phyloP scores from a whole-genome alignment of 352 stramenopile genomes.

The Phytopythium ostracodes region DNA sequence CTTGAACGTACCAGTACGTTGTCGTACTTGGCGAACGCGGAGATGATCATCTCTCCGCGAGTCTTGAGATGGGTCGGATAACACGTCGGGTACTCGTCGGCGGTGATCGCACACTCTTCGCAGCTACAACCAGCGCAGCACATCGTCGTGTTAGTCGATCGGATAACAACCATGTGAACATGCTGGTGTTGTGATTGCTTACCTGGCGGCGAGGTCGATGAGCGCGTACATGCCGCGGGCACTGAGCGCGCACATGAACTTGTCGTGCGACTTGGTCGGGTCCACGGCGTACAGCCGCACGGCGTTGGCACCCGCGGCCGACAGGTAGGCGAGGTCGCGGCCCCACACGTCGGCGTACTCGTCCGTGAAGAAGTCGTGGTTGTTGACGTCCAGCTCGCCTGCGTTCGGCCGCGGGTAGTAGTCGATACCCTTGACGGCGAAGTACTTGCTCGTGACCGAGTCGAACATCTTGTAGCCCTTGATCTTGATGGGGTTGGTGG shows the following conservation, averaged over 20 bases:
- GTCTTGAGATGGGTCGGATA: constrained; percentile 58
- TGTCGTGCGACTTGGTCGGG: constrained; percentile 71
- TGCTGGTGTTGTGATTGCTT: too few relatives aligned
- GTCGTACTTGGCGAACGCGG: constrained; percentile 80
- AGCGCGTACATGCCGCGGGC: constrained; percentile 73
- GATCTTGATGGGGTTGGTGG: constrained; percentile 37
- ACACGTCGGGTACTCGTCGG: constrained; percentile 42
- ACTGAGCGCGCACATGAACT: constrained; percentile 84
- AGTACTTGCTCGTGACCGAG: constrained; percentile 47
- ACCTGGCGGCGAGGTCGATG: constrained; percentile 44
- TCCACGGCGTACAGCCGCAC: constrained; percentile 84
- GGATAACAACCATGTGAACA: too few relatives aligned
- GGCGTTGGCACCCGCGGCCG: constrained; percentile 63
- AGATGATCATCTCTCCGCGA: constrained; percentile 72
- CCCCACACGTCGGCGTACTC: constrained; percentile 64
- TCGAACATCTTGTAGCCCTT: constrained; percentile 72
- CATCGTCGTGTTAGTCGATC: too few relatives aligned
- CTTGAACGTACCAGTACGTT: constrained; percentile 44
- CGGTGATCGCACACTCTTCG: constrained; percentile 48
- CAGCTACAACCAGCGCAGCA: constrained; percentile 16
- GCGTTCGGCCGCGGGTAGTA: constrained; percentile 78
- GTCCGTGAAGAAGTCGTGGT: constrained; percentile 84
- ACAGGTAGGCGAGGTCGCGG: constrained; percentile 57
- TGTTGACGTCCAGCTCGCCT: constrained; percentile 61
- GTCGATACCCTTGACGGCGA: constrained; percentile 59